These are phyloP conservation scores for Globisporangium solare DNA, from an alignment of 352 stramenopile species.

Conservation along the genomic window DNA sequence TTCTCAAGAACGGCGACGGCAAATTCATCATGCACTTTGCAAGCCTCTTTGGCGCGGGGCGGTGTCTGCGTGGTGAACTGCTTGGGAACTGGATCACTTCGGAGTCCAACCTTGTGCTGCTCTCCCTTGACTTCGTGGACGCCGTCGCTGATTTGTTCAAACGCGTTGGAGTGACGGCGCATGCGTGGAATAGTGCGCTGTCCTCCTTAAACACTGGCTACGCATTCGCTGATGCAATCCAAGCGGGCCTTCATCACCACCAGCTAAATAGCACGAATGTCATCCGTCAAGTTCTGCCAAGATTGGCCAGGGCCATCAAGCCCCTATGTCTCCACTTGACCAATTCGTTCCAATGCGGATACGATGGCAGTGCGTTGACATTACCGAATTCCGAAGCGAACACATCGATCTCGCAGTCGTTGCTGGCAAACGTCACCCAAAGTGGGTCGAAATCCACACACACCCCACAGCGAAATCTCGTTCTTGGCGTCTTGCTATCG, in stretches of 20 bases:
- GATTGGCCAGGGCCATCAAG: neutral
- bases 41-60: neutral
- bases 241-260: neutral
- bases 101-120: neutral
- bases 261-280: neutral
- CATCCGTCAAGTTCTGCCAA: neutral
- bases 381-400: neutral
- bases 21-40: neutral
- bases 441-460: no score
- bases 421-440: neutral
- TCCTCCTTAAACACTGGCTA: neutral
- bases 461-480: no score
- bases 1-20: neutral
- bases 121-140: neutral
- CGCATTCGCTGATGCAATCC: no score
- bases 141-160: neutral
- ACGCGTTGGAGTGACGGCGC: neutral
- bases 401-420: neutral
- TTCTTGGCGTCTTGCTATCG: no score
- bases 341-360: neutral
- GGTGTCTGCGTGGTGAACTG: neutral
- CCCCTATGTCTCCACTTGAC: slow-evolving; percentile 2
- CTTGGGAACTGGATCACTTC: neutral
- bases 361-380: neutral
- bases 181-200: neutral